Base-by-base conservation (phyloP, 148 eudicot species). In the Arbutus unedo region DNA sequence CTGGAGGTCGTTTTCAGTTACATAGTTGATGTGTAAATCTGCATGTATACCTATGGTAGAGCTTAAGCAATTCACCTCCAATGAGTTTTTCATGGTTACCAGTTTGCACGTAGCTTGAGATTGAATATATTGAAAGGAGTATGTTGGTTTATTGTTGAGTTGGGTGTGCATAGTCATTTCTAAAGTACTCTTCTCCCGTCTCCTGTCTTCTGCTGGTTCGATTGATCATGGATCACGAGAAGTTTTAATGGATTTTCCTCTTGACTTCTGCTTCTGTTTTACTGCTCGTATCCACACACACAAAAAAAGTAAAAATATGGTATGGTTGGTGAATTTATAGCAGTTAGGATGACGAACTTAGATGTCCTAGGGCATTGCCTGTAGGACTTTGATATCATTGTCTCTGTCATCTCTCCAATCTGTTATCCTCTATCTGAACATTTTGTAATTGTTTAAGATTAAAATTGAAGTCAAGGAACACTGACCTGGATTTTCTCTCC, bases 21-120 rank as follows among this genome's bases (percentile, higher is more conserved):
- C n/a, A n/a, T n/a, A n/a, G n/a, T n/a, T n/a, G n/a, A n/a, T n/a
- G n/a, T n/a, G n/a, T n/a, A n/a, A n/a, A n/a, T n/a, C n/a, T n/a
- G n/a, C n/a, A n/a, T n/a, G n/a, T n/a, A n/a, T n/a, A n/a, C n/a
- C n/a, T n/a, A n/a, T n/a, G n/a, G n/a, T n/a, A n/a, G n/a, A n/a
- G n/a, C n/a, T n/a, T n/a, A n/a, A n/a, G n/a, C n/a, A n/a, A n/a
- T n/a, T n/a, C n/a, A n/a, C n/a, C n/a, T n/a, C n/a, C n/a, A n/a
- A n/a, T n/a, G n/a, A n/a, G n/a, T n/a, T n/a, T n/a, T n/a, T 49
- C 76, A 49, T 60, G 16, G 45, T 81, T 81, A n/a, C 72, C 53
- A 47, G 18, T 72, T 43, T 41, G 77, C 77, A 74, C 50, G 31
- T 13, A 16, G 50, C 11, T 14, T 51, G 19, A 41, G 10, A 45